Evolutionary conservation across 768 basidiomycete species (phyloP).

Genomic region (Agrocybe praecox): DNA sequence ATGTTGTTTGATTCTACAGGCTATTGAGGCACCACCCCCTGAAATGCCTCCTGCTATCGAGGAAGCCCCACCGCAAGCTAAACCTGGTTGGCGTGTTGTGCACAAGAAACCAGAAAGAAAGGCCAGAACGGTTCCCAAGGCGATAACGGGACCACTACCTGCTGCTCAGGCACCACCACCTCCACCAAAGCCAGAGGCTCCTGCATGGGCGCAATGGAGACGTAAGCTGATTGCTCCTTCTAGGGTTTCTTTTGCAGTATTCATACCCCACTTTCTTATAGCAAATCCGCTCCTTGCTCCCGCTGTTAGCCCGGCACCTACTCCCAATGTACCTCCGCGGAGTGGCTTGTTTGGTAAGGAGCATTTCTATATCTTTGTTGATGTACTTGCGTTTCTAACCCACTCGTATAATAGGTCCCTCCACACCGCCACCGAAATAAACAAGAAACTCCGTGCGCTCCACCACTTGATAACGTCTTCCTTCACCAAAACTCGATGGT

Average conservation of each 20-base stretch:
- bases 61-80: slow-evolving; percentile 50
- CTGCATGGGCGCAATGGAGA: slow-evolving; percentile 88
- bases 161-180: slow-evolving; percentile 43
- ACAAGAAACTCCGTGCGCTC: background rate
- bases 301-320: slow-evolving; percentile 35
- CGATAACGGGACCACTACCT: slow-evolving; percentile 38
- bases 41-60: slow-evolving; percentile 50
- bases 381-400: background rate
- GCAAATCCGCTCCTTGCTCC: slow-evolving; percentile 70
- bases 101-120: slow-evolving; percentile 64
- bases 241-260: background rate
- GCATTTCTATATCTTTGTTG: background rate
- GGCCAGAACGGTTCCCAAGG: slow-evolving; percentile 45
- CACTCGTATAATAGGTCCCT: slow-evolving; percentile 22
- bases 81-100: slow-evolving; percentile 76
- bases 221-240: slow-evolving; percentile 48
- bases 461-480: no score
- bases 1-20: slow-evolving; percentile 22
- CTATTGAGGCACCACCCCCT: slow-evolving; percentile 38
- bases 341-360: slow-evolving; percentile 68
- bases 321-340: slow-evolving; percentile 52
- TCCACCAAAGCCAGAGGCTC: slow-evolving; percentile 53
- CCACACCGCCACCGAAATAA: slow-evolving; percentile 34
- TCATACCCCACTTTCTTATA: slow-evolving; percentile 24
- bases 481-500: no score